Base-by-base conservation (phyloP, 371 early-diverging fungal species). In the Mortierella polycephala region DNA sequence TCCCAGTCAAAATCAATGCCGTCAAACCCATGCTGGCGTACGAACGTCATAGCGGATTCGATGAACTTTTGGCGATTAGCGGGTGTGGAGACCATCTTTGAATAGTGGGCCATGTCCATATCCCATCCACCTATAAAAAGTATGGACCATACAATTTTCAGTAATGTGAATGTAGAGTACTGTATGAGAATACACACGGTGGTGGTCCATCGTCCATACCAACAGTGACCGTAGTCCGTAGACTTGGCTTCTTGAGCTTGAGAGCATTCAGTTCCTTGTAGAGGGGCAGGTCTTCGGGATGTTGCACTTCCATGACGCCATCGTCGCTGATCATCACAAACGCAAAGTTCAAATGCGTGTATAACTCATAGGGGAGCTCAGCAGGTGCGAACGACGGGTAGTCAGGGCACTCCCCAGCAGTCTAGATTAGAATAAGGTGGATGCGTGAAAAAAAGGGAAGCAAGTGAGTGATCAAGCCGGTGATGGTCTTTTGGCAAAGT, bases 1-100 rank as follows among this genome's bases (percentile, higher is more conserved):
- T 72, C 73, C 73, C 73, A 77, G 41, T 77, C 79, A 66, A 77
- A 77, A 57, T 77, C 79, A 16, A 77, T 40, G 37, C 79, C 79
- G 50, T 79, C 79, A 57, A 79, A 65, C 18, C 41, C 44, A 21
- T 79, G 54, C 47, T 69, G 42, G 51, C 73, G 72, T 3, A 72
- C 55, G 18, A 51, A 79, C 16, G 65, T 18, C 4, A 79, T 61
- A 47, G 66, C 66, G 4, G 79, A 79, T 49, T 65, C 65, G 56
- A 79, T 72, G 42, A 79, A 79, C 63, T 79, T 79, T 62, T 72
- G 66, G 42, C 79, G 79, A 21, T 72, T 69, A 13, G 64, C 69
- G 7, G 42, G 50, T 13, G 79, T 65, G n/a, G 79, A 79, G 13
- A 73, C 79, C 79, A 79, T 72, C 39, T 64, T 72, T 16, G 79